Conservation (phyloP, 2,329 filamentous ascomycete species). For the Tolypocladium nubicola region DNA sequence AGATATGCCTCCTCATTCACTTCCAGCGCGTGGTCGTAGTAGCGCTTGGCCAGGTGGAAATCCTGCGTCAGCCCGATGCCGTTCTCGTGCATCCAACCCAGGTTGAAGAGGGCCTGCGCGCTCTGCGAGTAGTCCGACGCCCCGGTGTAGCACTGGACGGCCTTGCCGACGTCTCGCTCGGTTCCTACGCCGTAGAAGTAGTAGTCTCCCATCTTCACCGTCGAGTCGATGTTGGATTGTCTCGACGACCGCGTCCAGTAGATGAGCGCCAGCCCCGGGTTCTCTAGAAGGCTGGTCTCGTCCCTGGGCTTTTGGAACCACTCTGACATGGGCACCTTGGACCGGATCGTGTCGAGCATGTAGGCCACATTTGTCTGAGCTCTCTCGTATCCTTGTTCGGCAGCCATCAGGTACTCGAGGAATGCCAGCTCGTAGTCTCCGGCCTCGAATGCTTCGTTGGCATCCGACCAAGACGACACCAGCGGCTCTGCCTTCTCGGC, state of each 20-base stretch:
- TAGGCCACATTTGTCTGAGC: conserved; percentile 87
- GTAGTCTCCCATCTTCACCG: conserved; percentile 98
- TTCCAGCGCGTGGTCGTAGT: conserved; percentile 85
- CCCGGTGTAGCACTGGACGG: conserved; percentile 83
- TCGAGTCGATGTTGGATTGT: conserved; percentile 84
- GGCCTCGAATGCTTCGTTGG: conserved; percentile 69
- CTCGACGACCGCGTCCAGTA: conserved; percentile 94
- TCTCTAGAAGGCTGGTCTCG: conserved; percentile 31
- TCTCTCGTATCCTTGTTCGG: conserved; percentile 84
- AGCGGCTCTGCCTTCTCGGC: conserved; percentile 62
- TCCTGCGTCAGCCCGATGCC: conserved; percentile 87
- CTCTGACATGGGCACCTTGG: conserved; percentile 24
- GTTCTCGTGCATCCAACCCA: conserved; percentile 99
- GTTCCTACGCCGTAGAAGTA: conserved; percentile 78
- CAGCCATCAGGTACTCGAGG: conserved; percentile 73
- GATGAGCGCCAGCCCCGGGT: conserved; percentile 60
- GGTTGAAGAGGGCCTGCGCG: conserved; percentile 91
- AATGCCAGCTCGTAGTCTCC: conserved; percentile 74
- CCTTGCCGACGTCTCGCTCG: conserved; percentile 65
- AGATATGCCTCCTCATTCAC: conserved; percentile 91
- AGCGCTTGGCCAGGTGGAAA: conserved; percentile 92
- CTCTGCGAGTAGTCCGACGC: conserved; percentile 87
- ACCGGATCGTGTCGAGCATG: conserved; percentile 65
- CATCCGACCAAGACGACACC: conserved; percentile 71
- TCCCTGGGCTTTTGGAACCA: conserved; percentile 35